These are phyloP conservation scores for Pouteria glomerata DNA, from an alignment of 148 eudicot genomes.

Conservation along the genomic window DNA sequence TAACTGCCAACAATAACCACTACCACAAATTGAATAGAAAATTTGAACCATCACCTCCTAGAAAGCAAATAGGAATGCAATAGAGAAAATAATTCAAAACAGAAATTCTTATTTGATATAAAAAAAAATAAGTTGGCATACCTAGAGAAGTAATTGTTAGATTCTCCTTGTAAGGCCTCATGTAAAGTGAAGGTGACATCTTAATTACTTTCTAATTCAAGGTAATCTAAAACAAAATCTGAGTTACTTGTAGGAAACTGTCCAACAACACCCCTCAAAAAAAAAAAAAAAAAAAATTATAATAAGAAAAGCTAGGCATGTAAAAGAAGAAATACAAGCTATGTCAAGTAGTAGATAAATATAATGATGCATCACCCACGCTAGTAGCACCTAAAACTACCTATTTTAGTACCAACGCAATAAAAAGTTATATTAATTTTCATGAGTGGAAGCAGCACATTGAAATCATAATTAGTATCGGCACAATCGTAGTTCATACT, in stretches of 20 bases:
- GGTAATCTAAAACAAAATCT: constrained; percentile 52
- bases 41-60: not conserved
- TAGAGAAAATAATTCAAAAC: not conserved
- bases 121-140: constrained; percentile 16
- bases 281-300: no score
- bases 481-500: no score
- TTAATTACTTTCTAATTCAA: constrained; percentile 53
- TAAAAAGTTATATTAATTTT: no score
- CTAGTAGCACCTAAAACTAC: not conserved
- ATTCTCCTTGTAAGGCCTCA: constrained; percentile 66
- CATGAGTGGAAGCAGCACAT: no score
- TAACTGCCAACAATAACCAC: not conserved
- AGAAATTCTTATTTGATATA: not conserved
- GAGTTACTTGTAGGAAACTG: constrained; percentile 83
- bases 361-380: not conserved
- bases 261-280: constrained; percentile 7
- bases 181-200: constrained; percentile 60
- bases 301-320: not conserved
- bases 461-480: no score
- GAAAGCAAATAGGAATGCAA: not conserved
- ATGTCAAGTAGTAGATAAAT: not conserved
- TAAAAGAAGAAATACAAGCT: not conserved
- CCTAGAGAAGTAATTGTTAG: constrained; percentile 49
- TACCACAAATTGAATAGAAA: not conserved
- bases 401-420: no score